A percentile compares a stretch with the other conserved stretches of the same genome.
Conservation (phyloP, 2,329 filamentous ascomycete species). For the Epichloe uncinata region DNA sequence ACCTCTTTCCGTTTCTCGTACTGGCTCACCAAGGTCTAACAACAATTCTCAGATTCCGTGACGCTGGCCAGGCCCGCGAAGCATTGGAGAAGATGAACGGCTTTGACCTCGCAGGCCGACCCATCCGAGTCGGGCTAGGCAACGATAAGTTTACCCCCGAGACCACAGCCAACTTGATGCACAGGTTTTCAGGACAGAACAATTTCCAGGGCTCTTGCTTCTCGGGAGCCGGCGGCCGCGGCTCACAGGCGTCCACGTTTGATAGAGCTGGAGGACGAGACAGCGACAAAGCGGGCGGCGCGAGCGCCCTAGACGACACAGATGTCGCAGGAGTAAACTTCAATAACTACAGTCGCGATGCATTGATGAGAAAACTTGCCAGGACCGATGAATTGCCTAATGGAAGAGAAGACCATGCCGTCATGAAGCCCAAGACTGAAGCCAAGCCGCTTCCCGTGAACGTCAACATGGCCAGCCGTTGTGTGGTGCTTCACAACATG, state of each 20-base stretch:
- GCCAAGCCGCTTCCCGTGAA: conserved; percentile 67
- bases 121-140: conserved; percentile 95
- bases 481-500: conserved; percentile 89
- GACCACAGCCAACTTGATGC: conserved; percentile 81
- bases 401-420: conserved; percentile 54
- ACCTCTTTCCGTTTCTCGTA: neutral
- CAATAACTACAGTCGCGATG: conserved; percentile 97
- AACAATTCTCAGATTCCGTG: conserved; percentile 53
- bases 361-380: conserved; percentile 96
- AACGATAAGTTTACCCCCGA: conserved; percentile 99
- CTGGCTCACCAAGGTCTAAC: neutral
- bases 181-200: conserved; percentile 78
- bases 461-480: conserved; percentile 85
- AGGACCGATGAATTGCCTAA: conserved; percentile 72
- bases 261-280: conserved; percentile 83
- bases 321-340: conserved; percentile 98
- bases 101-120: conserved; percentile 92
- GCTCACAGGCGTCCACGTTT: conserved; percentile 73
- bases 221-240: conserved; percentile 78
- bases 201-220: conserved; percentile 83
- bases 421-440: conserved; percentile 67
- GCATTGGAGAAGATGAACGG: conserved; percentile 99
- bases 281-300: conserved; percentile 79
- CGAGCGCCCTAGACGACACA: conserved; percentile 91
- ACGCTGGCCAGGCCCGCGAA: conserved; percentile 82